phyloP scores from a whole-genome alignment of 1,284 basidiomycete species.

The Meira miltonrushii region DNA sequence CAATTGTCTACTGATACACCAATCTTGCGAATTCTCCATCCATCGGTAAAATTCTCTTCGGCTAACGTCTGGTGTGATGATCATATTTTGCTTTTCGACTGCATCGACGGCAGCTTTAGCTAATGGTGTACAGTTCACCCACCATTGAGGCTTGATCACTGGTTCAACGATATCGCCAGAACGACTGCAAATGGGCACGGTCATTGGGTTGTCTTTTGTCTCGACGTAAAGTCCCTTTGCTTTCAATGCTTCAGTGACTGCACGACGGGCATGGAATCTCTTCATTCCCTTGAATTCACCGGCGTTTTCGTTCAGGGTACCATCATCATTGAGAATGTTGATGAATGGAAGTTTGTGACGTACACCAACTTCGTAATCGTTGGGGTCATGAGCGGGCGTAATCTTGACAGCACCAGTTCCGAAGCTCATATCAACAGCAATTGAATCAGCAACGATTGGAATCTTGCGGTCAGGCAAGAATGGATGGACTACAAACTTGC shows the following conservation, averaged over 20 bases:
- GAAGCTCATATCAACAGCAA: slow-evolving; percentile 88
- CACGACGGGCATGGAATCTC: slow-evolving; percentile 85
- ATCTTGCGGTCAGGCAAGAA: slow-evolving; percentile 75
- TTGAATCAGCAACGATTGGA: slow-evolving; percentile 80
- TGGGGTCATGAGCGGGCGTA: slow-evolving; percentile 96
- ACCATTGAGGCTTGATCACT: slow-evolving; percentile 97
- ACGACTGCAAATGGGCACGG: slow-evolving; percentile 48
- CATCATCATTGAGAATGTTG: slow-evolving; percentile 94
- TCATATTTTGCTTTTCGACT: slow-evolving; percentile 59
- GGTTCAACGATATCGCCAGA: slow-evolving; percentile 89
- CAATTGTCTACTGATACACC: slow-evolving; percentile 97
- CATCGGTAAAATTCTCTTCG: slow-evolving; percentile 95
- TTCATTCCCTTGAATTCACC: slow-evolving; percentile 71
- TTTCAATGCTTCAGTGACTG: slow-evolving; percentile 78
- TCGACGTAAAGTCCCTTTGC: slow-evolving; percentile 82
- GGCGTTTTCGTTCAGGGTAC: slow-evolving; percentile 87
- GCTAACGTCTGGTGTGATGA: slow-evolving; percentile 74
- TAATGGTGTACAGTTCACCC: slow-evolving; percentile 88
- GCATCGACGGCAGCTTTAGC: slow-evolving; percentile 69
- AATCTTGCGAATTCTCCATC: slow-evolving; percentile 94
- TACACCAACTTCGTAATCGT: slow-evolving; percentile 91
- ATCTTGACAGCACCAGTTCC: slow-evolving; percentile 99
- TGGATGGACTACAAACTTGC: slow-evolving; percentile 85
- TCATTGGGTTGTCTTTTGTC: slow-evolving; percentile 66
- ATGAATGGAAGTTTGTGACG: slow-evolving; percentile 88